A percentile compares a stretch with the other conserved stretches of the same genome.
phyloP scores from a whole-genome alignment of 495 filamentous ascomycete species.

The Evansstolkia leycettana region DNA sequence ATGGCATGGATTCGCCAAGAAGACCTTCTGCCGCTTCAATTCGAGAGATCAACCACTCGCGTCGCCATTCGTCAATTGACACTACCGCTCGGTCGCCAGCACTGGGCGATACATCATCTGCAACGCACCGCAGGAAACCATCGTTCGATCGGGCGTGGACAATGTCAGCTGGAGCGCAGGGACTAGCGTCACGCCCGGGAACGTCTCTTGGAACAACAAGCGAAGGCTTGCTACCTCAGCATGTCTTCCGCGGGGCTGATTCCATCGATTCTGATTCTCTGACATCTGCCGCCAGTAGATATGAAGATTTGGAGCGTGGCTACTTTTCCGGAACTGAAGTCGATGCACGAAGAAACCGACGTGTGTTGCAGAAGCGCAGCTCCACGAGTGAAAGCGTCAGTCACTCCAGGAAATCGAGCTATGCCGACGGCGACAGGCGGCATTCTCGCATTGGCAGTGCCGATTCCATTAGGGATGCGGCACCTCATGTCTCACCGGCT shows the following conservation, averaged over 20 bases:
- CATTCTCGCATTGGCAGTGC: conserved; percentile 72
- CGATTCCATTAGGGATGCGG: conserved; percentile 40
- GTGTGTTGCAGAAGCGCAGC: conserved; percentile 71
- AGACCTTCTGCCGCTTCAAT: conserved; percentile 73
- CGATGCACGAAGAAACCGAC: conserved; percentile 56
- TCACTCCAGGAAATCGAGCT: conserved; percentile 56
- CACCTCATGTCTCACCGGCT: conserved; percentile 22
- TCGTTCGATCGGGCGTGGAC: conserved; percentile 92
- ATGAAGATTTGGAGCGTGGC: conserved; percentile 65
- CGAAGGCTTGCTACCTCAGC: conserved; percentile 7
- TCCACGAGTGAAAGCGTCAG: conserved; percentile 32
- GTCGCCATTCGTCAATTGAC: conserved; percentile 79
- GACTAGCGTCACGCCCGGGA: conserved; percentile 21
- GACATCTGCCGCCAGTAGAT: conserved; percentile 16
- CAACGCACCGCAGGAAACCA: conserved; percentile 61
- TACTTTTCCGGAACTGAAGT: conserved; percentile 89
- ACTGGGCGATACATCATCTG: conserved; percentile 10
- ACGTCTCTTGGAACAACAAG: conserved; percentile 20
- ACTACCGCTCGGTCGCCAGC: conserved; percentile 31
- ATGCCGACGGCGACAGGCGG: conserved; percentile 58
- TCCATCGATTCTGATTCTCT: conserved; percentile 15
- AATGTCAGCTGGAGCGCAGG: conserved; percentile 40
- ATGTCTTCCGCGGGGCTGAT: conserved; percentile 12
- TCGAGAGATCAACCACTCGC: conserved; percentile 71
- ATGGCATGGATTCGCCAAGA: conserved; percentile 42